These are phyloP conservation scores for Blumeria graminis DNA, from an alignment of 2,329 filamentous ascomycete species.

Conservation along the genomic window DNA sequence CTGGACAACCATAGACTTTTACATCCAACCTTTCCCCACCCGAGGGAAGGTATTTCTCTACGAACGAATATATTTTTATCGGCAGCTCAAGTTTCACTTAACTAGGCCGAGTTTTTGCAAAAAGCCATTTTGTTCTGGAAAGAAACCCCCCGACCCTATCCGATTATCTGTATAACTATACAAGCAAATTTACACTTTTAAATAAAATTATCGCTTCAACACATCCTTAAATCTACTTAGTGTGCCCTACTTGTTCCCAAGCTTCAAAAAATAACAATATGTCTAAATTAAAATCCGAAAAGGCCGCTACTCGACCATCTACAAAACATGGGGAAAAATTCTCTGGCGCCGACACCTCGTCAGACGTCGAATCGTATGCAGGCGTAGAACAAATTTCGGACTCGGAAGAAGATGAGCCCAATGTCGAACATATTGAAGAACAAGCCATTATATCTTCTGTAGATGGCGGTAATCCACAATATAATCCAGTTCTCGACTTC, in stretches of 20 bases:
- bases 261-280: too few relatives aligned
- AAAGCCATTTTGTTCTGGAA: background rate
- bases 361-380: conserved; percentile 39
- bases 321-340: conserved; percentile 9
- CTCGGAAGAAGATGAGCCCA: conserved; percentile 55
- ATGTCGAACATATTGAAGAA: conserved; percentile 58
- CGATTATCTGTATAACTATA: background rate
- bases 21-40: conserved; percentile 7
- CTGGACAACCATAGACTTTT: conserved; percentile 16
- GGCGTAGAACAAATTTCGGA: conserved; percentile 61
- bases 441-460: conserved; percentile 33
- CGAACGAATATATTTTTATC: conserved; percentile 5
- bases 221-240: too few relatives aligned
- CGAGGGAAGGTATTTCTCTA: conserved; percentile 9
- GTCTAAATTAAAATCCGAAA: background rate
- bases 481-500: conserved; percentile 13
- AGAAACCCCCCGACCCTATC: too few relatives aligned
- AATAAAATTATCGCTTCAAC: too few relatives aligned
- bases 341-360: conserved; percentile 26
- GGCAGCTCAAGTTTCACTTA: conserved; percentile 2
- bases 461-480: conserved; percentile 20
- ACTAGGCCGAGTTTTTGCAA: conserved; percentile 1
- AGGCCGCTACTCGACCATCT: background rate
- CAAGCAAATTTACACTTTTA: too few relatives aligned
- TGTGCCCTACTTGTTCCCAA: too few relatives aligned